Evolutionary conservation across 2,329 filamentous ascomycete genomes (phyloP).

Genomic region (Periconia macrospinosa): DNA sequence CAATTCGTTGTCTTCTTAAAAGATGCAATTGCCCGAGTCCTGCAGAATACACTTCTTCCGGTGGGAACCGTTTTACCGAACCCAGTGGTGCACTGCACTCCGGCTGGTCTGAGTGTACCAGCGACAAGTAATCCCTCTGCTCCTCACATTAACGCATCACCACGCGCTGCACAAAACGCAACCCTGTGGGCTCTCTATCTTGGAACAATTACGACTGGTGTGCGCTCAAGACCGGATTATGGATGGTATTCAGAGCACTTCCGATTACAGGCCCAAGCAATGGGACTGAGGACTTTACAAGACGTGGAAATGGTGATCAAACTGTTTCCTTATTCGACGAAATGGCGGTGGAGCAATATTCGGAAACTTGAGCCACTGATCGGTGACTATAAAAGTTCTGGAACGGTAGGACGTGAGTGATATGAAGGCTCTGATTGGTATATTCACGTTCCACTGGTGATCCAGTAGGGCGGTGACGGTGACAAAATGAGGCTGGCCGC

Average conservation of each 20-base stretch:
- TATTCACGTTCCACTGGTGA: neutral
- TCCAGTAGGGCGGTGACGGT: no score
- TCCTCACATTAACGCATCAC: neutral
- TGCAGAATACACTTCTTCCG: neutral
- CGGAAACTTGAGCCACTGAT: neutral
- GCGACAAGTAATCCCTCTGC: neutral
- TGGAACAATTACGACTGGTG: conserved; percentile 17
- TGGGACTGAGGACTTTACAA: conserved; percentile 3
- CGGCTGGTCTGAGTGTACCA: neutral
- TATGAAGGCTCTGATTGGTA: neutral
- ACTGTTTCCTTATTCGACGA: neutral
- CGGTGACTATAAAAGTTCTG: neutral
- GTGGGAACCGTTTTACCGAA: neutral
- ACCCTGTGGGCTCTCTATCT: conserved; percentile 20
- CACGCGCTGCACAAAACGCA: conserved; percentile 9
- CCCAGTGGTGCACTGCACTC: no score
- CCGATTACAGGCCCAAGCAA: conserved; percentile 10
- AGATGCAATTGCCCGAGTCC: conserved; percentile 16
- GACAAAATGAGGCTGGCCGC: no score
- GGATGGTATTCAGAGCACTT: conserved; percentile 21
- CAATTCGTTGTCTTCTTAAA: conserved; percentile 18
- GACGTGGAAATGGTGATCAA: neutral
- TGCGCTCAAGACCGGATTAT: conserved; percentile 13
- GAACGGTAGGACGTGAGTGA: neutral
- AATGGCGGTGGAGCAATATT: neutral